These are phyloP conservation scores for Hypoxylon lienhwacheense DNA, from an alignment of 495 filamentous ascomycete species.

Conservation along the genomic window DNA sequence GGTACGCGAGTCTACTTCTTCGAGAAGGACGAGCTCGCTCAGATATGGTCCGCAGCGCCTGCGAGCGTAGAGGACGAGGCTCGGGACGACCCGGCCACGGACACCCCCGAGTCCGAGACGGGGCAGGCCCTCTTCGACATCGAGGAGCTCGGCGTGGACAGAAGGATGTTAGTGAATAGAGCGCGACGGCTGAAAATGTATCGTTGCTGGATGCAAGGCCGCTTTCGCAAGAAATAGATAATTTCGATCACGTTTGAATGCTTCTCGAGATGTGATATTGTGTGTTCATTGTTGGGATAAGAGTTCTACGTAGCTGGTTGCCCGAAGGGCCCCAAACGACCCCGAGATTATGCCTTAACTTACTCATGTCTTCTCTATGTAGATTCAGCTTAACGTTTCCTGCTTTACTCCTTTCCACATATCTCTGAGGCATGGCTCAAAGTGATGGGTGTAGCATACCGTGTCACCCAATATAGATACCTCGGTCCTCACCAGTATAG, in stretches of 20 bases:
- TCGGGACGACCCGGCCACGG: slow-evolving; percentile 15
- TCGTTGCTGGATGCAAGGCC: slow-evolving; percentile 93
- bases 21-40: slow-evolving; percentile 74
- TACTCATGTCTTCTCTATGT: no score
- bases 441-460: no score
- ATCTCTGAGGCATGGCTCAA: no score
- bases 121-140: slow-evolving; percentile 61
- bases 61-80: slow-evolving; percentile 24
- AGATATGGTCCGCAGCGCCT: slow-evolving; percentile 67
- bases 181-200: slow-evolving; percentile 95
- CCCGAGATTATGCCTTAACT: no score
- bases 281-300: not conserved
- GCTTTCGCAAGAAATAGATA: slow-evolving; percentile 71
- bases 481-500: no score
- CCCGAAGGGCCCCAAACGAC: no score
- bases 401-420: no score
- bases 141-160: slow-evolving; percentile 75
- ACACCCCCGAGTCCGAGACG: slow-evolving; percentile 23
- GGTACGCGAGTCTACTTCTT: slow-evolving; percentile 98
- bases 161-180: slow-evolving; percentile 88
- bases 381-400: no score
- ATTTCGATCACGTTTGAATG: not conserved
- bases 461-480: no score
- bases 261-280: slow-evolving; percentile 4
- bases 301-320: not conserved